Evolutionary conservation across 495 filamentous ascomycete genomes (phyloP), one percentile per base, ranked within the genome.

Genomic region (Usnea hakonensis): DNA sequence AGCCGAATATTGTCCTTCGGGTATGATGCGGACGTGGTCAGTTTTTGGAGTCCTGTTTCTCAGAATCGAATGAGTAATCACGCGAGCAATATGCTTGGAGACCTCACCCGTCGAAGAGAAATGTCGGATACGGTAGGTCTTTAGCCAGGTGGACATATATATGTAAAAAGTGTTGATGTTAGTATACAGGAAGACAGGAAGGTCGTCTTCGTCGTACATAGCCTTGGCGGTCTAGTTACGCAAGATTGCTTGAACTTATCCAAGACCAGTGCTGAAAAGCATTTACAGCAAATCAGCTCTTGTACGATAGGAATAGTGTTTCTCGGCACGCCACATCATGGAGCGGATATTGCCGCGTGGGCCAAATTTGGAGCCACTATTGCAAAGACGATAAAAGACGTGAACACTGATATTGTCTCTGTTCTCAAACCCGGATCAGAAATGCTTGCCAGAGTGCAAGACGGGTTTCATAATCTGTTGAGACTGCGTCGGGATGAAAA

Each of bases 1-100:
- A 28, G 21, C 21, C 73, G 77, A 21, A 72, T 80, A 52, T 59
- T 78, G 28, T 74, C 70, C 50, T 80, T 72, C 65, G 77, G 77
- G n/a, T 80, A 81, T 68, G 76, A 80, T 70, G 68, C 74, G 2
- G 55, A 64, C 26, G 21, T 64, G 4, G 8, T 60, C 19, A n/a
- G 10, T 56, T 23, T 62, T 33, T 55, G 50, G 48, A 62, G 55
- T 53, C 46, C 44, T 38, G 62, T 59, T 2, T 64, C 63, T 13
- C 48, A 46, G n/a, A 71, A 72, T 32, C 58, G 60, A 10, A 21
- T 74, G 5, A 64, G 43, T 26, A 65, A 72, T 26, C 72, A 74
- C 48, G 66, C 71, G 5, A 30, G 10, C 11, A 68, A 72, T 26
- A 60, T 75, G 21, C 55, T 74, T 17, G 61, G 50, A n/a, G 64